Percentiles rank a stretch among this genome's conserved stretches.
These are phyloP conservation scores for Salvia miltiorrhiza DNA, from an alignment of 257 asterid species.

Conservation along the genomic window DNA sequence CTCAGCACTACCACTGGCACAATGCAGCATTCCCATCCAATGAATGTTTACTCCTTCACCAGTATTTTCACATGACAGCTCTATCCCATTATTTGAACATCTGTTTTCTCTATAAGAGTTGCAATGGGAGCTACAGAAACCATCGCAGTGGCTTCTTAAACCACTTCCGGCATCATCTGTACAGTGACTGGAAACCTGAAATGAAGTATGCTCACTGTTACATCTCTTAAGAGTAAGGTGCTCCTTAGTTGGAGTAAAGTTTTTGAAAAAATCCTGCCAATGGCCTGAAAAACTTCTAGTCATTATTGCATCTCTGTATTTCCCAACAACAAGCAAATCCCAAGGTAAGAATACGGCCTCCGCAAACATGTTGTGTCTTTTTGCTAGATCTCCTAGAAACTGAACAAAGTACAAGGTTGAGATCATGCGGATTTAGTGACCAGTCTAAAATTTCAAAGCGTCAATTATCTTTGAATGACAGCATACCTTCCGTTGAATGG, in stretches of 20 bases:
- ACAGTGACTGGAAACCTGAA: constrained; percentile 21
- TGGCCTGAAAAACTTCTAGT: constrained; percentile 24
- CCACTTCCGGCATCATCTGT: constrained; percentile 27
- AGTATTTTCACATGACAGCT: constrained; percentile 51
- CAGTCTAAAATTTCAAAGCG: constrained; percentile 7
- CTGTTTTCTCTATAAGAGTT: constrained; percentile 20
- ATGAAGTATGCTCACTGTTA: constrained; percentile 34
- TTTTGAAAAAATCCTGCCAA: constrained; percentile 26
- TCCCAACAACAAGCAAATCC: constrained; percentile 63
- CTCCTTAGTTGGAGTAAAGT: constrained; percentile 17
- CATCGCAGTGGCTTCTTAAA: constrained; percentile 18
- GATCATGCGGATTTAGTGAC: not conserved
- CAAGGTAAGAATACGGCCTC: constrained; percentile 79
- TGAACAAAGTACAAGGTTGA: constrained; percentile 29
- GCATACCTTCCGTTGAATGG: constrained; percentile 60
- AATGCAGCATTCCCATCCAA: constrained; percentile 43
- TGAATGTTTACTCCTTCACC: constrained; percentile 29
- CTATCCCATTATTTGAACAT: constrained; percentile 20
- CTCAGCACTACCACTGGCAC: constrained; percentile 33
- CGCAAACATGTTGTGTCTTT: constrained; percentile 52
- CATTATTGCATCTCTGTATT: constrained; percentile 29
- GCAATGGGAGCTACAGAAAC: constrained; percentile 13
- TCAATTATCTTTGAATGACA: constrained; percentile 11
- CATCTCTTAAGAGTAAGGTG: constrained; percentile 41
- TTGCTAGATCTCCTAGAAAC: constrained; percentile 53